A percentile compares a stretch with the other conserved stretches of the same genome.
phyloP scores from a whole-genome alignment of 2,329 filamentous ascomycete species.

The Niveomyces coronatus region DNA sequence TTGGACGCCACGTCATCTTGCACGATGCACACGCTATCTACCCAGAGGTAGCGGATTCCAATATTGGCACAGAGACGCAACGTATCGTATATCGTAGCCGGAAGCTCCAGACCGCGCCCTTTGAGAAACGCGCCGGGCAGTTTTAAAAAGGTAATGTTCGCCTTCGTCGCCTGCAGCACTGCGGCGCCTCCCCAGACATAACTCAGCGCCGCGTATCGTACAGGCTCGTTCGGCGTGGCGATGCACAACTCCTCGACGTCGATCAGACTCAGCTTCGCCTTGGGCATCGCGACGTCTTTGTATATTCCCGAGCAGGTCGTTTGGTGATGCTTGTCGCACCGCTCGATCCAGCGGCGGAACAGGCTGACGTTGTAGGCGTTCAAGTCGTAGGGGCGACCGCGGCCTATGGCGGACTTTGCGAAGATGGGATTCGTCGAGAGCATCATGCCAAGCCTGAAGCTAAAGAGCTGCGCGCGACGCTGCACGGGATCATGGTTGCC shows the following conservation, averaged over 20 bases:
- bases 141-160: conserved; percentile 2
- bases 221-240: conserved; percentile 3
- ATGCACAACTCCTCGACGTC: conserved; percentile 9
- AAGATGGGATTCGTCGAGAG: conserved; percentile 4
- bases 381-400: conserved; percentile 6
- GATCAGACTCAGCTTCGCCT: conserved; percentile 5
- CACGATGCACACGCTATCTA: conserved; percentile 11
- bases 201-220: conserved; percentile 9
- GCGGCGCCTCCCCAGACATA: conserved; percentile 6
- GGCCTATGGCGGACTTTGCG: background rate
- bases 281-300: background rate
- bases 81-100: conserved; percentile 7
- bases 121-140: conserved; percentile 2
- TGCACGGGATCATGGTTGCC: conserved; percentile 2
- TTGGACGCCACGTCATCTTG: conserved; percentile 7
- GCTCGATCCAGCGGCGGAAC: conserved; percentile 7
- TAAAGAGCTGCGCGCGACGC: background rate
- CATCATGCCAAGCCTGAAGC: background rate
- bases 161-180: conserved; percentile 1
- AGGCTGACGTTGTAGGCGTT: conserved; percentile 2
- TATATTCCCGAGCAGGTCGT: conserved; percentile 1
- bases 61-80: conserved; percentile 6
- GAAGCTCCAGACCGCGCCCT: conserved; percentile 4
- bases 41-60: conserved; percentile 11
- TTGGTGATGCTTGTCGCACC: conserved; percentile 7